Conservation (phyloP, 805 yeast species). For the Kregervanrija fluxuum region DNA sequence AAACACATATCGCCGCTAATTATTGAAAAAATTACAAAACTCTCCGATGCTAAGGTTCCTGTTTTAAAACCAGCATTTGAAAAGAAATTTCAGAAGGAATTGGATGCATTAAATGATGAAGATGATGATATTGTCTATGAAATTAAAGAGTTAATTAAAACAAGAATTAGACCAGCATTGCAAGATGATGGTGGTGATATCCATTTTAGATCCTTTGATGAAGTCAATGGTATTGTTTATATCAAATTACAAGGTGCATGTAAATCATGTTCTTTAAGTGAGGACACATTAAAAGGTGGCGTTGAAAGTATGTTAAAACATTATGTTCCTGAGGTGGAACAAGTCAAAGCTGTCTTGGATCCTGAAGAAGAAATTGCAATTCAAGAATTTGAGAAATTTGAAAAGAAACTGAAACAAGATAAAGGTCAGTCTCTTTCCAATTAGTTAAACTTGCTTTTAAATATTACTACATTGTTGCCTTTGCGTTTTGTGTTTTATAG, state of each 20-base stretch:
- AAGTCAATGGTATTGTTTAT: slow-evolving; percentile 48
- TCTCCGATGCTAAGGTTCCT: slow-evolving; percentile 22
- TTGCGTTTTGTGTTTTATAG: no score
- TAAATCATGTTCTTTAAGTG: slow-evolving; percentile 61
- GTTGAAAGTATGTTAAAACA: slow-evolving; percentile 66
- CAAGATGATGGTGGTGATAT: slow-evolving; percentile 76
- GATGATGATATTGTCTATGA: slow-evolving; percentile 62
- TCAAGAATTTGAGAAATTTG: slow-evolving; percentile 75
- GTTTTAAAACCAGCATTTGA: slow-evolving; percentile 18
- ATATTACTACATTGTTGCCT: not conserved
- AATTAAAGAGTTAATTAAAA: slow-evolving; percentile 63
- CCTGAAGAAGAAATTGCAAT: slow-evolving; percentile 53
- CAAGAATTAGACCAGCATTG: slow-evolving; percentile 65
- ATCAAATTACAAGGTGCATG: slow-evolving; percentile 64
- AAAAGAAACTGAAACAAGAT: slow-evolving; percentile 39
- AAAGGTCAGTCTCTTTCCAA: not conserved
- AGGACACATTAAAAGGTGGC: slow-evolving; percentile 60
- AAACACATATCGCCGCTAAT: slow-evolving; percentile 20
- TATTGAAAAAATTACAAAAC: slow-evolving; percentile 17
- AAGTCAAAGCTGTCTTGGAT: slow-evolving; percentile 37
- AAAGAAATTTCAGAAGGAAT: slow-evolving; percentile 14
- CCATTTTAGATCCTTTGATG: slow-evolving; percentile 54
- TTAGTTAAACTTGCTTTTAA: not conserved
- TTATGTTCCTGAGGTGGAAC: slow-evolving; percentile 60
- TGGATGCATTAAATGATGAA: slow-evolving; percentile 38